Evolutionary conservation across 164 flowering plant species (phyloP), one percentile per base, ranked within the genome.

Genomic region (Hamamelis virginiana): DNA sequence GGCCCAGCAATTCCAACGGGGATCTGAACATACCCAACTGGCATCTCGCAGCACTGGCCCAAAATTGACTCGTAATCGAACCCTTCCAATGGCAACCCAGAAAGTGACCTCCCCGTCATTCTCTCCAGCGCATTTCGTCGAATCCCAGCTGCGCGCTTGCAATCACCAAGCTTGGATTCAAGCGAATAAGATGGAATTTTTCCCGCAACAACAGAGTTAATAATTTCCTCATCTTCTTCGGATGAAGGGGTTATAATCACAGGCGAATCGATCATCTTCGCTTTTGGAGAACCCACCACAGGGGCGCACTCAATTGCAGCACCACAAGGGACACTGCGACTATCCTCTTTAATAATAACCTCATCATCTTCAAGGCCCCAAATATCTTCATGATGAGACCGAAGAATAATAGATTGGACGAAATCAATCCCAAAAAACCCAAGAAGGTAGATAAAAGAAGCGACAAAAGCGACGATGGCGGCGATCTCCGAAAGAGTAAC

Each of bases 21-120:
- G n/a, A 82, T 77, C 76, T 82, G 85, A 4, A 82, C 75, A n/a
- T 74, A 82, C 3, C 85, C 85, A 1, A 82, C 69, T 3, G 85
- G 83, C 83, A 82, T 79, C 75, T 82, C 85, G 21, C 85, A 82
- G 56, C 85, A 82, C 83, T 82, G 85, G 43, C 85, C 85, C 62
- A 82, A 62, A 28, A 81, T 81, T 8, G 84, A 79, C 44, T 66
- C 72, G 62, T 81, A 81, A 68, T 81, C 82, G 51, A 81, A 76
- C 9, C 80, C 78, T 8, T 82, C 83, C 56, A 82, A 21, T 3
- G 80, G 81, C 69, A 82, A 16, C 8, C 85, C 83, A 0, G 56
- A 22, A 9, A 82, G 60, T 0, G 85, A 80, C 73, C 66, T 75
- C 11, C 83, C 80, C 0, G 81, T 80, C 1, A 53, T 22, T 61